Evolutionary conservation across 306 rosid species (phyloP), one percentile per base, ranked within the genome.

Genomic region (Lithocarpus polystachyus): DNA sequence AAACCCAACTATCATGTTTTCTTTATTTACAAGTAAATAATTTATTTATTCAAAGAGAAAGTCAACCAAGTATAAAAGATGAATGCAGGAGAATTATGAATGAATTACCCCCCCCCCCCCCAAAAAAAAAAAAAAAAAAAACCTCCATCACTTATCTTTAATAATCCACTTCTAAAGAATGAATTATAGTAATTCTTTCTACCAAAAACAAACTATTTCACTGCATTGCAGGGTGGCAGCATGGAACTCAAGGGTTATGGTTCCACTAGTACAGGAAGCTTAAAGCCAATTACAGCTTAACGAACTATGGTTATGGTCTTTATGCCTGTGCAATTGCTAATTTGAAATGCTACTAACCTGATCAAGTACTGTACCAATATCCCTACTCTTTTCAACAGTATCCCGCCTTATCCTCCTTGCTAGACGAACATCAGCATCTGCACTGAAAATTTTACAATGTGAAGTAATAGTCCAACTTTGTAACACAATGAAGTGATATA

Each of bases 361-460:
- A 87, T 96, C 99, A 73, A 96, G 98, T 79, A 96, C 98, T 61
- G 93, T 56, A 75, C 94, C 96, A 82, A 96, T 89, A 82, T 91
- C 94, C 79, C 99, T 90, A 77, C 83, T 83, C 87, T 91, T 96
- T 78, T 88, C 96, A 77, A 83, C 90, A 6, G 96, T 96, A 80
- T 96, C 99, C 72, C 97, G 96, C 84, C 89, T 91, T 75, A 96
- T 93, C 89, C 99, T 91, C 89, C 99, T 96, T 22, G 98, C 98
- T 79, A 96, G 85, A 79, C 99, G 98, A 87, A 91, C 90, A 91
- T 96, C 99, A 91, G 98, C 98, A 93, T 96, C 99, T 96, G 99
- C 99, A 91, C 97, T 89, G 97, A 86, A 92, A 88, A 91, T 81
- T 90, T 86, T 81, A 84, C 81, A 82, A 86, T 83, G 91, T 93